Evolutionary conservation across 179 eudicot genomes (phyloP).

Genomic region (Silene vulgaris): DNA sequence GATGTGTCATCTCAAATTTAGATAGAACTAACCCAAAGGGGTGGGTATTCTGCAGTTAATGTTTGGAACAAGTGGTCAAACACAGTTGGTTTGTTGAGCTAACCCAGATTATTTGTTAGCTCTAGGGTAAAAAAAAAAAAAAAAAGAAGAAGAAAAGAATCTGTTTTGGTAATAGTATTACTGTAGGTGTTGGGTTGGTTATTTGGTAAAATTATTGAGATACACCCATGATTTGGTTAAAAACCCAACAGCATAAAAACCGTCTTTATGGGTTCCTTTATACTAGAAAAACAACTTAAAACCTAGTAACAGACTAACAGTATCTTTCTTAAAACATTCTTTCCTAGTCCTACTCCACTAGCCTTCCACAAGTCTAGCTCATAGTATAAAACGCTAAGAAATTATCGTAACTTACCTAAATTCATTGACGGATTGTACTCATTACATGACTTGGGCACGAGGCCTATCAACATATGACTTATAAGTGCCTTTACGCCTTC

Average conservation of each 20-base stretch:
- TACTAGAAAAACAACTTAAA: not conserved
- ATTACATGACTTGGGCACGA: not conserved
- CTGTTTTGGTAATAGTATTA: no score
- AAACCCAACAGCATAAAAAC: not conserved
- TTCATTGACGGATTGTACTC: not conserved
- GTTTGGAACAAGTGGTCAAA: conserved; percentile 34
- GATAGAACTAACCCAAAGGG: conserved; percentile 29
- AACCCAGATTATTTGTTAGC: conserved; percentile 19
- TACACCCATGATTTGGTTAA: not conserved
- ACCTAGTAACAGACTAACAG: not conserved
- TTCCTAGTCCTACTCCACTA: not conserved
- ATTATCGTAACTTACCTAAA: not conserved
- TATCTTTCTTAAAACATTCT: not conserved
- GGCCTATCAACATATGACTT: not conserved
- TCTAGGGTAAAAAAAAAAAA: not conserved
- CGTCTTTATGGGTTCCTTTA: not conserved
- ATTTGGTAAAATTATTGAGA: not conserved
- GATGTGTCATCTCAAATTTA: conserved; percentile 18
- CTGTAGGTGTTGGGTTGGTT: not conserved
- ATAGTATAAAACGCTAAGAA: not conserved
- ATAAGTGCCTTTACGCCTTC: not conserved
- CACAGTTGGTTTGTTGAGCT: conserved; percentile 35
- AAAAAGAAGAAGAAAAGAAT: no score
- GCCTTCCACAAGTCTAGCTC: not conserved
- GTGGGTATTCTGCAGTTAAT: conserved; percentile 11